Evolutionary conservation across 768 basidiomycete species (phyloP), one percentile per base, ranked within the genome.

Genomic region (Macrolepiota dolichaula): DNA sequence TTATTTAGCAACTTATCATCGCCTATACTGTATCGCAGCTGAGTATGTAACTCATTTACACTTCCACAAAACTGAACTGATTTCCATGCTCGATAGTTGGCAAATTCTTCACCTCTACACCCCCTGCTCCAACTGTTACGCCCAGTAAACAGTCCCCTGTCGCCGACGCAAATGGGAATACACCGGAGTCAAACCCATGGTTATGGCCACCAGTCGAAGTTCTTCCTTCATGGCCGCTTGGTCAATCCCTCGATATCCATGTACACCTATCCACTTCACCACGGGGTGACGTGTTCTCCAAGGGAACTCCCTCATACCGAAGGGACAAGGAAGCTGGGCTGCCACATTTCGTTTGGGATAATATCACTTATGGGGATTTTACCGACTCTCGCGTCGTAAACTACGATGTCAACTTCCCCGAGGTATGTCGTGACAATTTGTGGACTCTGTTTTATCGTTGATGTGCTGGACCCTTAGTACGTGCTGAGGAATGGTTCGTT

Each of bases 281-380:
- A 1, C 76, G 70, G 4, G 82, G 79, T 6, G 83, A 88, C 65
- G 79, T 87, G 7, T 90, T 90, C 74, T 73, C 73, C 37, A 78
- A 79, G 57, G 80, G 79, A 81, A 81, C 79, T n/a, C 76, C 79
- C 1, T 77, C 73, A 37, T 81, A 78, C 72, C 72, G 77, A 46
- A 76, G 78, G 55, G 75, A 83, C 53, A 74, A 76, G 38, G 82
- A 81, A 49, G 80, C 77, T 59, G 73, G 69, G 25, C 74, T 93
- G 38, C 91, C 91, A 5, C 79, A 80, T 62, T 87, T 92, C 63
- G 78, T 86, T 19, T 94, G 92, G 92, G 74, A 85, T 35, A 86
- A 92, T 67, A 83, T 94, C 51, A 86, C 83, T 0, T 91, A 86
- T 60, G 92, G 92, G 40, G 83, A 92, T 67, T 94, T 84, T 81